Conservation (phyloP, 768 basidiomycete species). For the Termitomyces sp. region DNA sequence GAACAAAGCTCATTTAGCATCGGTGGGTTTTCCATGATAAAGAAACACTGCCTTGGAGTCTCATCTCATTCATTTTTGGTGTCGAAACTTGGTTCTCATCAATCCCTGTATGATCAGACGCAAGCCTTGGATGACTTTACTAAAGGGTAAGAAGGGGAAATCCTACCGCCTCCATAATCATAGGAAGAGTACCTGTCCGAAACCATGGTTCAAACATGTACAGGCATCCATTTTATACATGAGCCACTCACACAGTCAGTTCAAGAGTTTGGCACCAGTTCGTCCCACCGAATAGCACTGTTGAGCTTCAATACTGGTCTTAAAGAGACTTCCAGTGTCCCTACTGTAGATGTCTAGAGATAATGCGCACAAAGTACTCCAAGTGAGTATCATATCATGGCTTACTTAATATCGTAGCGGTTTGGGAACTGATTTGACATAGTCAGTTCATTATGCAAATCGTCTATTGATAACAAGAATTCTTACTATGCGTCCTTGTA, state of each 20-base stretch:
- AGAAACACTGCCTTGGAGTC: slow-evolving; percentile 36
- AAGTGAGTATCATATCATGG: slow-evolving; percentile 3
- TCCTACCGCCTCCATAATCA: slow-evolving; percentile 50
- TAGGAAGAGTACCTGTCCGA: slow-evolving; percentile 42
- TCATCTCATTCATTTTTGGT: slow-evolving; percentile 49
- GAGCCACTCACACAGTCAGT: slow-evolving; percentile 38
- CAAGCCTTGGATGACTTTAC: not conserved
- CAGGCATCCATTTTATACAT: not conserved
- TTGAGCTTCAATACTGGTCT: not conserved
- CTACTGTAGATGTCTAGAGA: slow-evolving; percentile 42
- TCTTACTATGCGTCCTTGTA: slow-evolving; percentile 49
- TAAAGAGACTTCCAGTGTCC: slow-evolving; percentile 4
- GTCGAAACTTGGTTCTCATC: slow-evolving; percentile 46
- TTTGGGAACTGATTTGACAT: slow-evolving; percentile 30
- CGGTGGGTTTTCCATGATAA: not conserved
- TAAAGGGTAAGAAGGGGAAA: not conserved
- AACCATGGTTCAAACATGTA: not conserved
- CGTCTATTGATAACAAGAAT: not conserved
- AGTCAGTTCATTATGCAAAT: not conserved
- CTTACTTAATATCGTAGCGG: slow-evolving; percentile 47
- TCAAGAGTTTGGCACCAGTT: slow-evolving; percentile 58
- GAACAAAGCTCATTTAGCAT: not conserved
- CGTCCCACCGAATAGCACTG: slow-evolving; percentile 59
- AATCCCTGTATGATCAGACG: slow-evolving; percentile 30
- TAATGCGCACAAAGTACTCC: not conserved